Evolutionary conservation across 108 stramenopile species (phyloP).

Genomic region (Pseudonitzschia delicatissima): DNA sequence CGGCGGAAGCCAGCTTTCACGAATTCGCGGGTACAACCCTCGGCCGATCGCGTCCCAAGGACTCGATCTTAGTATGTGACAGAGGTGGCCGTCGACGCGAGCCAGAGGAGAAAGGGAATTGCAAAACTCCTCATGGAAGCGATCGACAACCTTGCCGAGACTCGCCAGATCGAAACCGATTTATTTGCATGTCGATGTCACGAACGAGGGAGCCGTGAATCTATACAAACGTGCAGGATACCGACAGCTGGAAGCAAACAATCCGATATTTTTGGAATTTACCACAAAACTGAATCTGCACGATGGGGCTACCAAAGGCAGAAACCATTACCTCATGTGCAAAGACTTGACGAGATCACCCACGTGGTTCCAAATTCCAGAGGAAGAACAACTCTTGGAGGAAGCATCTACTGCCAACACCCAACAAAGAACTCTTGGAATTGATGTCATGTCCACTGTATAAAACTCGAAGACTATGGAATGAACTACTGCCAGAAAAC

Average conservation of each 20-base stretch:
- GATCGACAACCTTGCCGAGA: constrained; percentile 63
- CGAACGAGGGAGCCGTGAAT: constrained; percentile 53
- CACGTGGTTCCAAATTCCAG: constrained; percentile 47
- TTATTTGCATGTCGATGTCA: constrained; percentile 83
- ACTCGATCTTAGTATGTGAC: constrained; percentile 76
- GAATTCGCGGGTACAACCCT: constrained; percentile 73
- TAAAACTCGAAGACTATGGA: too few relatives aligned
- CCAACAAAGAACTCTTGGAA: constrained; percentile 19
- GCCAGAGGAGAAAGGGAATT: constrained; percentile 61
- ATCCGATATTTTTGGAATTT: constrained; percentile 71
- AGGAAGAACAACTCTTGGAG: constrained; percentile 19
- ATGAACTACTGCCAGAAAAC: too few relatives aligned
- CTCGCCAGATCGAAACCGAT: constrained; percentile 64
- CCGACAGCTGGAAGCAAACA: constrained; percentile 28
- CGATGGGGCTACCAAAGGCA: constrained; percentile 71
- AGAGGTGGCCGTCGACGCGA: constrained; percentile 74
- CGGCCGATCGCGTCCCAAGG: constrained; percentile 46
- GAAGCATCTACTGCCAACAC: background rate
- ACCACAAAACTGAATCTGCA: constrained; percentile 76
- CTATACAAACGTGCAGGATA: constrained; percentile 76
- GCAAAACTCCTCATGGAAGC: constrained; percentile 52
- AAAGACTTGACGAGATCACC: constrained; percentile 47
- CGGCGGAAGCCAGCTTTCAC: constrained; percentile 79
- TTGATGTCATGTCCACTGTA: constrained; percentile 15
- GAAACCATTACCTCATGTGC: constrained; percentile 60